phyloP scores from a whole-genome alignment of 306 rosid genomes.

The Prunus dulcis region DNA sequence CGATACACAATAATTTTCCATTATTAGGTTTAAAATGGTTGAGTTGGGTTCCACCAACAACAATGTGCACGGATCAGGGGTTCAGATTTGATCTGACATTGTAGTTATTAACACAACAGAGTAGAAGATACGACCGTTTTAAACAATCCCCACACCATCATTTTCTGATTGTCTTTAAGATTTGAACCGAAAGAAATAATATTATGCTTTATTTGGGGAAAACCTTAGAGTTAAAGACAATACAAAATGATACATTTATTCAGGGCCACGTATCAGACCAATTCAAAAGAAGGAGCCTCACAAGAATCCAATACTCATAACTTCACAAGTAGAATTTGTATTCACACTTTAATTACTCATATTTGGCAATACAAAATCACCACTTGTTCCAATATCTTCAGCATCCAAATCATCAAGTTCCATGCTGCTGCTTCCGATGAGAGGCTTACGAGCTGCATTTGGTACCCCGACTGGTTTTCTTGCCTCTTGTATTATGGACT shows the following conservation, averaged over 20 bases:
- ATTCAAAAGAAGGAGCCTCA: not conserved
- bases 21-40: too few relatives aligned
- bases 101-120: too few relatives aligned
- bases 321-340: not conserved
- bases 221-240: not conserved
- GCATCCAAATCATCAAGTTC: constrained; percentile 74
- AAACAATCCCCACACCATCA: not conserved
- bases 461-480: constrained; percentile 35
- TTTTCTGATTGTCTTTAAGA: not conserved
- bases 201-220: too few relatives aligned
- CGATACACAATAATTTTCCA: not conserved
- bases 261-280: not conserved
- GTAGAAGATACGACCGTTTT: not conserved
- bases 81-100: not conserved
- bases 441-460: constrained; percentile 28
- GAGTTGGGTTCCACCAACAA: too few relatives aligned
- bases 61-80: not conserved
- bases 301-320: not conserved
- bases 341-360: constrained; percentile 26
- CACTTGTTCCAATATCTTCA: constrained; percentile 60
- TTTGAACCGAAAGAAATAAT: too few relatives aligned
- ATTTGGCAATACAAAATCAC: constrained; percentile 58
- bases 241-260: not conserved
- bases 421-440: constrained; percentile 57
- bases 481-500: constrained; percentile 69